Percentiles rank a stretch among this genome's conserved stretches.
These are phyloP conservation scores for Syzygium aromaticum DNA, from an alignment of 345 rosid genomes.

Conservation along the genomic window DNA sequence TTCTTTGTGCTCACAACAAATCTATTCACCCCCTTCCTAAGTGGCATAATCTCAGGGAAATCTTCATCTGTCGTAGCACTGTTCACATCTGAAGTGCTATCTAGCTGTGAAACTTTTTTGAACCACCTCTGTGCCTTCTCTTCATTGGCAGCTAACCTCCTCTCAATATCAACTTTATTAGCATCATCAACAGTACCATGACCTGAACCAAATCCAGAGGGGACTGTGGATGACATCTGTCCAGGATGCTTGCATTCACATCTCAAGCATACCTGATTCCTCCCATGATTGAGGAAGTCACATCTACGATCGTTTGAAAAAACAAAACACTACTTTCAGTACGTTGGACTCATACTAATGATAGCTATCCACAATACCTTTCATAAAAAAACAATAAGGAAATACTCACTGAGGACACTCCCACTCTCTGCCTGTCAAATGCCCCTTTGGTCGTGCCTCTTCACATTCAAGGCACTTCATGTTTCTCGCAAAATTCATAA, in stretches of 20 bases:
- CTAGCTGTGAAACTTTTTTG: slow-evolving; percentile 60
- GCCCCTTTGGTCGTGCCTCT: slow-evolving; percentile 78
- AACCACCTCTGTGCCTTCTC: slow-evolving; percentile 80
- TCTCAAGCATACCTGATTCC: slow-evolving; percentile 80
- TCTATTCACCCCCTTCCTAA: slow-evolving; percentile 90
- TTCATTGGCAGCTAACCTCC: slow-evolving; percentile 62
- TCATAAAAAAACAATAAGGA: neutral
- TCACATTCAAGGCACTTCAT: slow-evolving; percentile 81
- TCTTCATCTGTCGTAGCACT: slow-evolving; percentile 67
- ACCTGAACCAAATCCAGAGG: slow-evolving; percentile 18
- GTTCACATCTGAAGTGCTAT: slow-evolving; percentile 37
- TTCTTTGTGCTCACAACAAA: slow-evolving; percentile 85
- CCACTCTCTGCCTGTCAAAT: slow-evolving; percentile 87
- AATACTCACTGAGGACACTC: slow-evolving; percentile 93
- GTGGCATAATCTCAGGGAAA: slow-evolving; percentile 91
- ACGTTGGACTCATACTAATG: neutral
- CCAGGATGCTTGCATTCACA: slow-evolving; percentile 84
- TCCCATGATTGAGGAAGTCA: slow-evolving; percentile 66
- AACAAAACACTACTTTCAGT: neutral
- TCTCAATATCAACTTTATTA: slow-evolving; percentile 30
- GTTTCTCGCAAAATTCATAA: slow-evolving; percentile 92
- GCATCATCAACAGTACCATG: slow-evolving; percentile 16
- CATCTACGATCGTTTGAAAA: slow-evolving; percentile 49
- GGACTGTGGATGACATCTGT: slow-evolving; percentile 16
- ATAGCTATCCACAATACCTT: neutral